Base-by-base conservation (phyloP, 495 filamentous ascomycete species). In the Cercophora newfieldiana region DNA sequence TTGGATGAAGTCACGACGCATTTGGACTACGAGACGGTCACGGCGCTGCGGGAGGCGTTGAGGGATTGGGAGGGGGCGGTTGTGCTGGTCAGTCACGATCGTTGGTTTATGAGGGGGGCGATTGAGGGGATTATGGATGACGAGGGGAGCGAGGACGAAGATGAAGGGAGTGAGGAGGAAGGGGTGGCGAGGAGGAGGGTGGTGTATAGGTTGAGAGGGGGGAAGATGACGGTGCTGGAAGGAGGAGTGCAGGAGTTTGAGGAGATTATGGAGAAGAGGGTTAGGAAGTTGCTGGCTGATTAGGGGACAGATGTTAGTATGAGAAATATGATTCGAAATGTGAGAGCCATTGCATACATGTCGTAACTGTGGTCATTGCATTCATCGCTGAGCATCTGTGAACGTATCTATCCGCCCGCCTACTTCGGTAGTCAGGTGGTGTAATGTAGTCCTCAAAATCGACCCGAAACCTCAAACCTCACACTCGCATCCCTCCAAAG, bases 1-100 rank as follows among this genome's bases (percentile, higher is more conserved):
- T 84, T 96, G 8, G 91, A 96, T 71, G 91, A 96, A 73, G 88
- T 90, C 19, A 94, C 90, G 10, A 96, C 91, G n/a, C 91, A 94
- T 78, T 77, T 96, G 37, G 91, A 96, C 68, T 89, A 88, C 68
- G 82, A 93, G 73, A 65, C 89, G 2, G 90, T 94, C 29, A 82
- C 81, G 7, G 90, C 89, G 4, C 79, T 96, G 48, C 82, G 86
- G 2, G 81, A 83, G 33, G 90, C 87, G 12, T 75, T 96, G 66
- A 78, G 83, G 6, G 79, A 71, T 0, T 94, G 88, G 80, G 82
- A 85, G 30, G 91, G 91, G 0, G 90, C 91, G 0, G 82, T 94
- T 3, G 69, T 94, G 66, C 59, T 93, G 2, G 87, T 94, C 1
- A 89, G 86, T 12, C 91, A 96, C 71, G 91, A 96, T 71, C 82